phyloP scores from a whole-genome alignment of 2,329 filamentous ascomycete genomes.

The Aspergillus felis region DNA sequence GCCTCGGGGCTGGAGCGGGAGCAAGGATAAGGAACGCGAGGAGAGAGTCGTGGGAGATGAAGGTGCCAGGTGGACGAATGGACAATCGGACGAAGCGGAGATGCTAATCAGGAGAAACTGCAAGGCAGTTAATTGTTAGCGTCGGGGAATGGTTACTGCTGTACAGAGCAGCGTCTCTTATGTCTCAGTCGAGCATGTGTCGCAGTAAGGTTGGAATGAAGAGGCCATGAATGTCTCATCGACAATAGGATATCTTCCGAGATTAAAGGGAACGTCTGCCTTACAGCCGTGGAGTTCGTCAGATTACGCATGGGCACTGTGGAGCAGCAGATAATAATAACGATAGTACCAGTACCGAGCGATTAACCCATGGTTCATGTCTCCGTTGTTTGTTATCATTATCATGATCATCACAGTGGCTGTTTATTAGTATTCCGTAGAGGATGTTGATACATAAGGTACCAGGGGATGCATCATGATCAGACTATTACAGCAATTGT shows the following conservation, averaged over 20 bases:
- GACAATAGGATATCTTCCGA: background rate
- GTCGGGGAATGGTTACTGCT: background rate
- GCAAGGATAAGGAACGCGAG: background rate
- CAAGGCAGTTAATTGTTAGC: background rate
- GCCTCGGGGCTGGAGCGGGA: background rate
- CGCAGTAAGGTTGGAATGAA: background rate
- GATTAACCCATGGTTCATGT: background rate
- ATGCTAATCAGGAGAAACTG: background rate
- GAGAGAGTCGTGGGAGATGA: background rate
- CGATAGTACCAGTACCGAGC: no score
- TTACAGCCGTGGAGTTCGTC: background rate
- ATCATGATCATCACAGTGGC: background rate
- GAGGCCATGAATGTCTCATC: background rate
- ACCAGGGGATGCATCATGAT: no score
- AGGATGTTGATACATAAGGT: no score
- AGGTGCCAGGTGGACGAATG: background rate
- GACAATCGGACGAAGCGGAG: background rate
- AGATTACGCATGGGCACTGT: background rate
- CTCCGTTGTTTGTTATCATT: background rate
- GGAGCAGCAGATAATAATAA: background rate
- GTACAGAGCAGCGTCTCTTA: no score
- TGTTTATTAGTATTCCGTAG: background rate
- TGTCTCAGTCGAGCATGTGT: background rate
- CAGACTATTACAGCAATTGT: background rate
- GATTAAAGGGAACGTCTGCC: background rate